Base-by-base conservation (phyloP, 2,329 filamentous ascomycete species). In the Cytospora schulzeri region DNA sequence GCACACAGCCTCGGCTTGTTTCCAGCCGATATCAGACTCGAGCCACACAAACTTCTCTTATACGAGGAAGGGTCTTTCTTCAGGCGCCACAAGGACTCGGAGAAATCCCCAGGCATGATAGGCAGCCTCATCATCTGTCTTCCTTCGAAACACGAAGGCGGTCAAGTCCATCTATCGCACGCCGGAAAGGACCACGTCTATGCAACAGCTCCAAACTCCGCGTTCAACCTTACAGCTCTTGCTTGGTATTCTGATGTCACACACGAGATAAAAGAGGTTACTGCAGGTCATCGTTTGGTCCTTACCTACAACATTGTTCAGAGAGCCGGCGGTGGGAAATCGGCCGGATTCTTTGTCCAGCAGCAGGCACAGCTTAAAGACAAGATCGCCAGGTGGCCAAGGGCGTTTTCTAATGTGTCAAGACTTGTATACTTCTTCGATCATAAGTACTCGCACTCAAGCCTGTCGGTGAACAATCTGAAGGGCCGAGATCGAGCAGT, bases 281-380 rank as follows among this genome's bases (percentile, higher is more conserved):
- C 68, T 0, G 75, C 74, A 0, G 81, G 82, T 0, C 76, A 79
- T 67, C 78, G 81, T 2, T 69, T 80, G 3, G 79, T 81, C 4
- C 68, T 84, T 19, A 82, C 77, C 0, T 85, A 83, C 71, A 83
- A 83, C 63, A 73, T 84, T 5, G 70, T 81, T 12, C 72, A 77
- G 45, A 67, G 38, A 15, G 48, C 56, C 1, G 45, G 26, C 22
- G 5, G 26, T 2, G 55, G 35, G 2, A 62, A 64, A n/a, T 70
- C 68, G 4, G 69, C 70, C n/a, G 45, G 14, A 0, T 56, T 67
- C 33, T 62, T 71, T 12, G 38, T 29, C 0, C 31, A 65, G 28
- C 68, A 72, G 57, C 54, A 55, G 26, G 29, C 52, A 19, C 15
- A 57, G 4, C 60, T 71, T 6, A 61, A 52, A n/a, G 29, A 38